Percentiles rank a stretch among this genome's conserved stretches.
phyloP scores from a whole-genome alignment of 495 filamentous ascomycete species.

The Baudoinia panamericana region DNA sequence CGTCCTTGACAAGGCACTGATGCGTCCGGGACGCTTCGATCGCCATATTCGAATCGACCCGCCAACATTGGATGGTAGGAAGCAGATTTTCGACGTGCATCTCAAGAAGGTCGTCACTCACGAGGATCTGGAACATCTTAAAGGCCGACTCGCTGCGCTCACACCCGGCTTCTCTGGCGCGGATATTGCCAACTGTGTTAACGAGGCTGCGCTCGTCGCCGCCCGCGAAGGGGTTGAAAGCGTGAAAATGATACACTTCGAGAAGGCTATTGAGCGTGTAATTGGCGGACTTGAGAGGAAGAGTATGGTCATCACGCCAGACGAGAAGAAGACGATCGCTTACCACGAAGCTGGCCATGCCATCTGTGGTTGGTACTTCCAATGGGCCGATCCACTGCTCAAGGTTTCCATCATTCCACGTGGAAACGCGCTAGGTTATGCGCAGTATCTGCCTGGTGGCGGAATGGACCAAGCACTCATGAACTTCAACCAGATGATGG shows the following conservation, averaged over 20 bases:
- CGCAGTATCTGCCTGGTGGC: constrained; percentile 81
- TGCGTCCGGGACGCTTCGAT: constrained; percentile 94
- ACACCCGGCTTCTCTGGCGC: constrained; percentile 95
- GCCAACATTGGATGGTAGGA: constrained; percentile 90
- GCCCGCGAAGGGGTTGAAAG: constrained; percentile 63
- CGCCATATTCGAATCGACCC: constrained; percentile 86
- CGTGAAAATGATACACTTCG: constrained; percentile 81
- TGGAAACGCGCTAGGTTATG: constrained; percentile 86
- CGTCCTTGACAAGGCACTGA: constrained; percentile 84
- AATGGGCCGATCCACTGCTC: constrained; percentile 87
- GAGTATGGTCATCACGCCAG: constrained; percentile 77
- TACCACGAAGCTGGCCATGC: constrained; percentile 98
- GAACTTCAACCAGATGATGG: constrained; percentile 92
- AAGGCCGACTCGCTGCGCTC: constrained; percentile 74
- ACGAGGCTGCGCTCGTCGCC: constrained; percentile 91
- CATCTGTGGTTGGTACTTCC: constrained; percentile 97
- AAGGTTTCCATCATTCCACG: constrained; percentile 98
- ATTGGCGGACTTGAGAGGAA: constrained; percentile 94
- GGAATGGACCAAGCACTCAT: constrained; percentile 80
- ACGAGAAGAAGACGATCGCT: constrained; percentile 88
- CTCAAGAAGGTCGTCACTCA: constrained; percentile 81
- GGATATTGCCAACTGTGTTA: constrained; percentile 95
- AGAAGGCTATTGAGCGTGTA: constrained; percentile 93
- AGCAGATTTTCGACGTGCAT: constrained; percentile 92
- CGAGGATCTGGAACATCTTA: constrained; percentile 75